Base-by-base conservation (phyloP, 805 yeast species). In the Candida glaebosa region DNA sequence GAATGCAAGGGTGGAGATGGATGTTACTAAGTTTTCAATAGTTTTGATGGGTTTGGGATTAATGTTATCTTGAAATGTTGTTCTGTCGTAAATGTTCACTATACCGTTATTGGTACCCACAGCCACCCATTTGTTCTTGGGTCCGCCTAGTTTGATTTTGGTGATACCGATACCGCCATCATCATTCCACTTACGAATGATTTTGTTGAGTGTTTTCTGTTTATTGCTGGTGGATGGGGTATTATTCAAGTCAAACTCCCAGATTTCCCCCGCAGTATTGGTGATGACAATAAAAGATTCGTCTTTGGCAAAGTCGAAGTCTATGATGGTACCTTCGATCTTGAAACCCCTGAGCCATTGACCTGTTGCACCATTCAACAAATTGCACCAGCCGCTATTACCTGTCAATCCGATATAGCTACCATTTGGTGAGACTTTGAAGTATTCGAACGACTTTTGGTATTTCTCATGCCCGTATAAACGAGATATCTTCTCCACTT, bases 391-490 rank as follows among this genome's bases (percentile, higher is more conserved):
- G 25, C 99, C 99, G 42, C 83, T 79, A 46, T 81, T 80, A 52
- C 98, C 99, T 30, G 78, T 70, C 37, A 93, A 65, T 2, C 88
- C 95, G 26, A 93, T 68, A 50, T 67, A 84, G 28, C 64, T 66
- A 12, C 97, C 96, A 49, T 75, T 74, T 0, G 83, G 83, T 18
- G 93, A 85, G 14, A 86, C 46, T 56, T 81, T 81, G 65, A 93
- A 91, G 53, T 83, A 76, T 61, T 93, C 99, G 74, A 89, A 87
- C 7, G 95, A 82, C 51, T 78, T 76, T 67, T 91, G 98, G 26
- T 83, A 79, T 26, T 75, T 68, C 56, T 87, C 96, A 56, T 90
- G 96, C 3, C 99, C 99, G 59, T 90, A 91, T 73, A 91, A 65
- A 62, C 96, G 79, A 40, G 86, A 79, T 31, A 93, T 80, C 64